Conservation (phyloP, 257 asterid genomes). For the Ilex aquifolium region DNA sequence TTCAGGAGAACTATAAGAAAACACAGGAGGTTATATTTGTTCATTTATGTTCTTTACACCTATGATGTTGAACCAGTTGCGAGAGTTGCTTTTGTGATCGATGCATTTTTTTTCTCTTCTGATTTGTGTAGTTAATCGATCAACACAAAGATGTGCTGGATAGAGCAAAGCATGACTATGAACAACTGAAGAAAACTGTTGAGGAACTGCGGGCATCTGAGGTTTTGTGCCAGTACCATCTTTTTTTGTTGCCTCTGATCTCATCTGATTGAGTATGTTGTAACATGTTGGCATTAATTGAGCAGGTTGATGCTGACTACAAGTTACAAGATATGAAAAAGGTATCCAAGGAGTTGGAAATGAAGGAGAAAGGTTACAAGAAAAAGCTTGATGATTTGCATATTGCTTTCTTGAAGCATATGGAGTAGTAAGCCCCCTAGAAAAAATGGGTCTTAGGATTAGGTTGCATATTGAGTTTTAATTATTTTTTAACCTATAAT, state of each 20-base stretch:
- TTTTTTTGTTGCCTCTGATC: constrained; percentile 2
- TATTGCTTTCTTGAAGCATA: constrained; percentile 59
- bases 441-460: no score
- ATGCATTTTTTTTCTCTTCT: background rate
- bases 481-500: background rate
- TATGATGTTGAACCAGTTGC: background rate
- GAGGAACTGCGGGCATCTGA: constrained; percentile 83
- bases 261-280: background rate
- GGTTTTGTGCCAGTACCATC: constrained; percentile 36
- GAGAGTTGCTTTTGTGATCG: background rate
- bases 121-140: constrained; percentile 53
- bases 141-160: constrained; percentile 63
- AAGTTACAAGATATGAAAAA: constrained; percentile 87
- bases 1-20: constrained; percentile 74
- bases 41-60: background rate
- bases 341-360: constrained; percentile 61
- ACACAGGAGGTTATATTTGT: constrained; percentile 57
- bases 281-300: constrained; percentile 11
- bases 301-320: constrained; percentile 93
- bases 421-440: constrained; percentile 69
- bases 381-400: constrained; percentile 75
- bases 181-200: constrained; percentile 67
- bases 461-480: no score
- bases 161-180: constrained; percentile 71
- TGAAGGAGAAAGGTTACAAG: constrained; percentile 70